phyloP scores from a whole-genome alignment of 306 rosid species.

The Trifolium dubium region DNA sequence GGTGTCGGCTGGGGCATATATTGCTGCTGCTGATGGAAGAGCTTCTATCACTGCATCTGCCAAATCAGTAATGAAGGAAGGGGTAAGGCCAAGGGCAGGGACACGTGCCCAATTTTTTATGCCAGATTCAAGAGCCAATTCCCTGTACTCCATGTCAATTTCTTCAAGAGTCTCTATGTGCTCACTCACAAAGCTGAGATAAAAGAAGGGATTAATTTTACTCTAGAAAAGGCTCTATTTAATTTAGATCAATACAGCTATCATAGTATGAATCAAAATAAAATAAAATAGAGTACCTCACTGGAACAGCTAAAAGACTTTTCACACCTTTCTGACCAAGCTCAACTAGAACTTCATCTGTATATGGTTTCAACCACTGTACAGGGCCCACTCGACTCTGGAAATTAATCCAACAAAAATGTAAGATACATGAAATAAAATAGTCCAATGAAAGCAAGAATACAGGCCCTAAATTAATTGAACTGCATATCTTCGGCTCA shows the following conservation, averaged over 20 bases:
- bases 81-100: slow-evolving; percentile 87
- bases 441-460: slow-evolving; percentile 26
- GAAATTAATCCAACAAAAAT: slow-evolving; percentile 42
- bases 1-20: slow-evolving; percentile 51
- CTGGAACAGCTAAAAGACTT: slow-evolving; percentile 97
- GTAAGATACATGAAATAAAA: slow-evolving; percentile 14
- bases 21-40: slow-evolving; percentile 81
- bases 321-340: slow-evolving; percentile 94
- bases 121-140: slow-evolving; percentile 94
- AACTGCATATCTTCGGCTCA: not conserved
- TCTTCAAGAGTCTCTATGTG: slow-evolving; percentile 99
- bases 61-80: slow-evolving; percentile 84
- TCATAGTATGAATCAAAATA: no score
- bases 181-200: slow-evolving; percentile 92
- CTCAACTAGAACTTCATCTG: slow-evolving; percentile 94
- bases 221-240: slow-evolving; percentile 6
- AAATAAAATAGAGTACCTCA: slow-evolving; percentile 58
- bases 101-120: slow-evolving; percentile 95
- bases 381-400: slow-evolving; percentile 99
- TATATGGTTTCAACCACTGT: slow-evolving; percentile 97
- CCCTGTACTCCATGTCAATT: slow-evolving; percentile 94
- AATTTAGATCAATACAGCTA: not conserved
- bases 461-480: slow-evolving; percentile 5
- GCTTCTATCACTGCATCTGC: slow-evolving; percentile 97
- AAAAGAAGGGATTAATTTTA: slow-evolving; percentile 26